Base-by-base conservation (phyloP, 2,329 filamentous ascomycete species). In the Pseudocercospora pini-densiflorae region DNA sequence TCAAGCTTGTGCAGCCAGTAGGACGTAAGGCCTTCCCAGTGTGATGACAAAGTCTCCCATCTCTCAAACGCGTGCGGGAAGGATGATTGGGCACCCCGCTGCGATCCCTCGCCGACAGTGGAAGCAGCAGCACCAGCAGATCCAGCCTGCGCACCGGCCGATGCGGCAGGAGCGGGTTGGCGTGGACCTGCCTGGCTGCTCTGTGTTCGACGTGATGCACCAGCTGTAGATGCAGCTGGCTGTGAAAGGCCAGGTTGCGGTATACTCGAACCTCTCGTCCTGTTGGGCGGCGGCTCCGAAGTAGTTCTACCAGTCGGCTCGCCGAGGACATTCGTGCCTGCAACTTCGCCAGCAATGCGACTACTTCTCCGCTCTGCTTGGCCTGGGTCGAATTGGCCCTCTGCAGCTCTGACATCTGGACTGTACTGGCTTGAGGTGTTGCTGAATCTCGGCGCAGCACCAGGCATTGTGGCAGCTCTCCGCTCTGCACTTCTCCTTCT, bases 51-150 rank as follows among this genome's bases (percentile, higher is more conserved):
- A 0, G 92, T 94, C 78, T 99, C 95, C 95, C 95, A 99, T 67
- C 95, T 88, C 79, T 99, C 94, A 75, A 99, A 99, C 0, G 95
- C 95, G 79, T 98, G 95, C 0, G 95, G 95, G 71, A 99, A 98
- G 0, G 90, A 89, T 55, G 91, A 92, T 2, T 78, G 76, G 9
- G 78, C 80, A n/a, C 61, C 67, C 33, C 74, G 67, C 63, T 73
- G 70, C 14, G 64, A 65, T 8, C 54, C 67, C 59, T 70, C 71
- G 10, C 65, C 69, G 5, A 62, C 59, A 29, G 63, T 53, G 49
- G 70, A 59, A 58, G 69, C 29, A 58, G 60, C 64, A 45, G 69
- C 33, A 55, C 61, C 63, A 19, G 68, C 59, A 24, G 67, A 66
- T 23, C 68, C 61, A 27, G 69, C 60, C 49, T 65, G 61, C 19